Conservation (phyloP, 257 asterid species). For the Plantago major region DNA sequence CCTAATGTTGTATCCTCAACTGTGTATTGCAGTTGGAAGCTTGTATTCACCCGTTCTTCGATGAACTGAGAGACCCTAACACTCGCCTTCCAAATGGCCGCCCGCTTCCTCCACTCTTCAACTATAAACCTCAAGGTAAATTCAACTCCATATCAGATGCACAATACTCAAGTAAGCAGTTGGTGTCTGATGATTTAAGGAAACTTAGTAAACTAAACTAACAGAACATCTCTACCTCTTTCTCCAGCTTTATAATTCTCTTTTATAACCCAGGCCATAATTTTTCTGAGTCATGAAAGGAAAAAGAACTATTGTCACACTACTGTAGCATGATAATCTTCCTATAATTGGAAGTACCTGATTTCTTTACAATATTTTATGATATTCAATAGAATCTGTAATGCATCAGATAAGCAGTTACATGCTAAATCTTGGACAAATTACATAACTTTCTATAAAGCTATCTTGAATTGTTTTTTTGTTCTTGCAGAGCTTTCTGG, state of each 20-base stretch:
- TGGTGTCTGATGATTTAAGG: too few species aligned
- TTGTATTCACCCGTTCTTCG: slow-evolving; percentile 94
- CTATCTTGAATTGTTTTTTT: slow-evolving; percentile 14
- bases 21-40: slow-evolving; percentile 75
- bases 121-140: slow-evolving; percentile 84
- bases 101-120: slow-evolving; percentile 96
- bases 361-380: background rate
- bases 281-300: too few species aligned
- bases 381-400: background rate
- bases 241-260: too few species aligned
- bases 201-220: too few species aligned
- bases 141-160: slow-evolving; percentile 9
- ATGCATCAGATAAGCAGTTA: background rate
- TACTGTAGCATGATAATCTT: too few species aligned
- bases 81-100: slow-evolving; percentile 94
- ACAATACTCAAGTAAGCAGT: too few species aligned
- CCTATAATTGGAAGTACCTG: too few species aligned
- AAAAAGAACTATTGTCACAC: too few species aligned
- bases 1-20: background rate
- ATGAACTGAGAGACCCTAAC: slow-evolving; percentile 81
- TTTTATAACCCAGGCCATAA: too few species aligned
- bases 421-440: background rate
- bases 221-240: too few species aligned
- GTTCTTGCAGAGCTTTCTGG: slow-evolving; percentile 70
- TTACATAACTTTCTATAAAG: background rate